Base-by-base conservation (phyloP, 768 basidiomycete genomes). In the Pulveroboletus sp. region DNA sequence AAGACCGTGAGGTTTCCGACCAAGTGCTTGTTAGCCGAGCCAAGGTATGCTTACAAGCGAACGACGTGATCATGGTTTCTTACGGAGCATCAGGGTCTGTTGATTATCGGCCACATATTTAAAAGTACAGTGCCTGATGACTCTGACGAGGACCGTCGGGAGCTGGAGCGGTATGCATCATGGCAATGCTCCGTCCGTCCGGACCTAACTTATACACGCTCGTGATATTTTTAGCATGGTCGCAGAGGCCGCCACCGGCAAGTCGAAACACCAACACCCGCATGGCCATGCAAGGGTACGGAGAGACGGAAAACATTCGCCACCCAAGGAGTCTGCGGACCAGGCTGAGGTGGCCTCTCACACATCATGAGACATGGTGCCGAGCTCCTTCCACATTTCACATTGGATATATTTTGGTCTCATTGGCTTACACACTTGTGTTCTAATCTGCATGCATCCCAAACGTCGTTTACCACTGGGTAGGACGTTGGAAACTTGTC, bases 141-240 rank as follows among this genome's bases (percentile, higher is more conserved):
- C 64, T 85, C 89, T 8, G 94, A 96, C 62, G 87, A 88, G 64
- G 96, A 96, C 62, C 82, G 96, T 24, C 79, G 96, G 42, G 93
- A 97, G 68, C 80, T 99, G 17, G 96, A 99, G 70, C 75, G 93
- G 88, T 91, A 59, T 26, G 83, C 65, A 6, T 12, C 46, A 8
- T n/a, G 28, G 17, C 27, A 21, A 27, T 24, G 8, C 21, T 9
- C 26, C 5, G 5, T 35, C 5, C 35, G 14, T 33, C 47, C 26
- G 24, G 37, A 31, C 7, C 43, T 56, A 36, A 61, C 18, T 41
- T 38, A 47, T 18, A 14, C n/a, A 26, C 31, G 37, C 28, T 14
- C 14, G 24, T 24, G 27, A 42, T 21, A 21, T 21, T 21, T 21
- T 37, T 59, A 91, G 89, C 51, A 87, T 92, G 79, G 89, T 93